Base-by-base conservation (phyloP, 108 stramenopile species). In the Hondaea fermentalgiana region DNA sequence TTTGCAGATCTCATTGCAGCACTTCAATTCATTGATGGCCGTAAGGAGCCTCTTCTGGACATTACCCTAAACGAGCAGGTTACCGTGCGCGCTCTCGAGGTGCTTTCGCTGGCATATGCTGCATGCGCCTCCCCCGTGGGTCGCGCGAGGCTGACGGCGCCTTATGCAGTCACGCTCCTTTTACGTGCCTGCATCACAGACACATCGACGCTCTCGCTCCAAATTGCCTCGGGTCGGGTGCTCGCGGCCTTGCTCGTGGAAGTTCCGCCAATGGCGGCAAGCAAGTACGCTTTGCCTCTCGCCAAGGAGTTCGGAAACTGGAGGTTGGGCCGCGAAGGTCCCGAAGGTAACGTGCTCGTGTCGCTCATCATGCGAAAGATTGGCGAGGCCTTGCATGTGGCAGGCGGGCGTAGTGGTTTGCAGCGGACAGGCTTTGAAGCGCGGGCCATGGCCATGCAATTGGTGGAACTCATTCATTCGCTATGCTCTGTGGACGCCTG, bases 91-190 rank as follows among this genome's bases (percentile, higher is more conserved):
- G 76, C 76, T 1, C 51, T 83, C 3, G 49, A 83, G 51, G 76
- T 83, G 45, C 76, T 83, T 0, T n/a, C 49, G 10, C 76, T 83
- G 6, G 51, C 76, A 6, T 53, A 83, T 23, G 76, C 76, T 6
- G 76, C 76, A 53, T 83, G 76, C 51, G 76, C 76, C 6, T 83
- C 76, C 19, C 76, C 76, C 6, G 76, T 83, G n/a, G 76, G 76
- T 45, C 45, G 76, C n/a, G 76, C 76, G 12, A 10, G 76, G 28
- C 51, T 83, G 6, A 83, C 76, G n/a, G 76, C 76, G 6, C 76
- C 76, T 6, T 83, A 53, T 23, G 49, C 76, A 12, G 43, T 83
- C 25, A 53, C 76, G 3, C 51, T 83, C 43, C 76, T 83, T 6
- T 35, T 83, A 45, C 76, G 51, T 14, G 49, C 76, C 51, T 83